A percentile compares a stretch with the other conserved stretches of the same genome.
These are phyloP conservation scores for Termitomyces sp. DNA, from an alignment of 768 basidiomycete genomes.

Conservation along the genomic window DNA sequence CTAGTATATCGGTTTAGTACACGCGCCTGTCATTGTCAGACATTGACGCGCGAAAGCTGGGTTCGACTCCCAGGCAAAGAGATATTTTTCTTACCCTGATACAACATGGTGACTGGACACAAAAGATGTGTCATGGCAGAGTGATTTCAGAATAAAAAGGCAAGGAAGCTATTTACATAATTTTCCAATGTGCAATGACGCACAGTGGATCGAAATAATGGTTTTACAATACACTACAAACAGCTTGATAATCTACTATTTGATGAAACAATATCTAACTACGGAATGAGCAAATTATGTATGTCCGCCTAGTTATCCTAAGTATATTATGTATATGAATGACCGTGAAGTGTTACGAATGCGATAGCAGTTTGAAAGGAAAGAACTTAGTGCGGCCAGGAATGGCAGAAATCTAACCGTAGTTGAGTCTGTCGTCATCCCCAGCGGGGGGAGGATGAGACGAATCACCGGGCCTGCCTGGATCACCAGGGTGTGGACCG, in stretches of 20 bases:
- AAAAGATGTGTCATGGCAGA: no score
- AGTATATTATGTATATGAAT: constrained; percentile 4
- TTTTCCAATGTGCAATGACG: not conserved
- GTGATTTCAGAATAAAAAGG: no score
- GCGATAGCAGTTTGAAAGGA: not conserved
- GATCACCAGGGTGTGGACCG: not conserved
- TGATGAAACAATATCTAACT: not conserved
- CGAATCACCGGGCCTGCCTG: not conserved
- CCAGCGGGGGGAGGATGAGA: constrained; percentile 2
- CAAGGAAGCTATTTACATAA: not conserved
- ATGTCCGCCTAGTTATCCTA: constrained; percentile 1
- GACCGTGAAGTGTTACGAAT: not conserved
- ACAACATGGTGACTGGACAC: no score
- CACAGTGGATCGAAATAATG: not conserved
- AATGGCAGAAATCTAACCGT: constrained; percentile 10
- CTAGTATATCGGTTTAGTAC: no score
- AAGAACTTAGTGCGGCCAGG: not conserved
- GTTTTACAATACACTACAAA: constrained; percentile 1
- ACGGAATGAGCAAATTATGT: not conserved
- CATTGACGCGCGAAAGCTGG: no score
- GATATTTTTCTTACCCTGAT: no score
- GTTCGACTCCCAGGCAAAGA: no score
- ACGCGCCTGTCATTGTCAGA: no score
- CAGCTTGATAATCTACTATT: not conserved
- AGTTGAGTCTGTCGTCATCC: constrained; percentile 13